These are phyloP conservation scores for Xerocomus spinulosus DNA, from an alignment of 768 basidiomycete species.

Conservation along the genomic window DNA sequence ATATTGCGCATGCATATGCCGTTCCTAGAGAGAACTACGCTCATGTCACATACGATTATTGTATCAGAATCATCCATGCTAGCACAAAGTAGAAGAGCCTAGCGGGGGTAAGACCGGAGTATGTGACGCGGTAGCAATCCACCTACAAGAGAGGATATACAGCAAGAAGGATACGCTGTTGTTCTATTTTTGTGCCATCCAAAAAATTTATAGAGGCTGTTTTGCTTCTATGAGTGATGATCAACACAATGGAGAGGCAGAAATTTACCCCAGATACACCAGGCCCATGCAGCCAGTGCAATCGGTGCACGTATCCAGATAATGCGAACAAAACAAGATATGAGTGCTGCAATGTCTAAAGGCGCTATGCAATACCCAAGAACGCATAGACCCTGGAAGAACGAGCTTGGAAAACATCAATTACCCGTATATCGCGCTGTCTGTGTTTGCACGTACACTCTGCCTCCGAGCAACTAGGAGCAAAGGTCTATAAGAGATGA, in stretches of 20 bases:
- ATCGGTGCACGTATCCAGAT: constrained; percentile 88
- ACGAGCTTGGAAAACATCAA: constrained; percentile 51
- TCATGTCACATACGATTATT: constrained; percentile 38
- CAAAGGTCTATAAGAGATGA: background rate
- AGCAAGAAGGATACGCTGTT: constrained; percentile 83
- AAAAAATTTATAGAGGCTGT: constrained; percentile 92
- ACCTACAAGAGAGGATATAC: constrained; percentile 93
- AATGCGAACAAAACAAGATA: constrained; percentile 78
- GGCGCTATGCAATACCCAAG: constrained; percentile 95
- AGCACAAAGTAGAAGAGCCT: constrained; percentile 92
- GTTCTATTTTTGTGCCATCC: constrained; percentile 91
- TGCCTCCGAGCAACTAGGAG: constrained; percentile 68
- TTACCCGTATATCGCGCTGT: background rate
- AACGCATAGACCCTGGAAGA: constrained; percentile 94
- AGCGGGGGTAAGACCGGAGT: constrained; percentile 2
- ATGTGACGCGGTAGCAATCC: background rate
- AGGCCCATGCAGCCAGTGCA: constrained; percentile 83
- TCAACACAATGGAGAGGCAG: background rate
- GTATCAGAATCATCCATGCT: constrained; percentile 96
- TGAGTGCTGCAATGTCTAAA: constrained; percentile 82
- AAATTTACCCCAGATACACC: constrained; percentile 94
- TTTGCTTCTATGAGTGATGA: constrained; percentile 1
- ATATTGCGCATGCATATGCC: no score
- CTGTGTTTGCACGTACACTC: constrained; percentile 55
- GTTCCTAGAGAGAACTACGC: constrained; percentile 15